Percentiles rank a stretch among this genome's conserved stretches.
phyloP scores from a whole-genome alignment of 2,329 filamentous ascomycete species.

The Trichophaea hybrida region DNA sequence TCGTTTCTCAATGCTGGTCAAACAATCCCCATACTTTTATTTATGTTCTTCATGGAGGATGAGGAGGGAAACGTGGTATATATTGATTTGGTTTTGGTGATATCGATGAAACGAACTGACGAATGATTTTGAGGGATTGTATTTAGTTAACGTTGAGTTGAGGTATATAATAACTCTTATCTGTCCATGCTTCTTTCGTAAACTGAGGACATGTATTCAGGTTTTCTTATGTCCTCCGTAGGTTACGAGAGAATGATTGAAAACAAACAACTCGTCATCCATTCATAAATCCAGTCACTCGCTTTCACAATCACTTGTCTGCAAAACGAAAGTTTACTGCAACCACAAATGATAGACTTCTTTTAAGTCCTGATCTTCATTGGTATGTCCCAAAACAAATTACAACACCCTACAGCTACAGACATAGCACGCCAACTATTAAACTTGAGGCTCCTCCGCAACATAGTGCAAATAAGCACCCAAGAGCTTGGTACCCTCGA shows the following conservation, averaged over 20 bases:
- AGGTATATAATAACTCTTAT: neutral
- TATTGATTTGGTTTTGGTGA: neutral
- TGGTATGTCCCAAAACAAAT: neutral
- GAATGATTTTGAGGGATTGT: neutral
- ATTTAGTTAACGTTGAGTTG: neutral
- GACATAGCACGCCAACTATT: neutral
- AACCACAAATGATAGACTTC: too few species aligned
- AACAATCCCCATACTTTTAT: neutral
- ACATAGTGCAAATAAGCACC: slow-evolving; percentile 95
- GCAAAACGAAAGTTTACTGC: too few species aligned
- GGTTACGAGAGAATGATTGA: neutral
- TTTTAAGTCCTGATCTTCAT: neutral
- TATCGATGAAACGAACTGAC: neutral
- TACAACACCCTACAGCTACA: neutral
- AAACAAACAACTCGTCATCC: neutral
- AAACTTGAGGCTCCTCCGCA: slow-evolving; percentile 52
- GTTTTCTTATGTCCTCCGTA: neutral
- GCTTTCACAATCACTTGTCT: too few species aligned
- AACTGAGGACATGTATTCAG: neutral
- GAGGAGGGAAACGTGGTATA: neutral
- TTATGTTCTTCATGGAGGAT: neutral
- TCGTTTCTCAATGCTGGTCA: neutral
- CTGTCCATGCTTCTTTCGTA: neutral
- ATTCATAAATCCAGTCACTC: neutral
- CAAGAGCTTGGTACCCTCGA: slow-evolving; percentile 90